Percentiles rank a stretch among this genome's conserved stretches.
Conservation (phyloP, 78 protist species). For the Neovahlkampfia damariscottae region DNA sequence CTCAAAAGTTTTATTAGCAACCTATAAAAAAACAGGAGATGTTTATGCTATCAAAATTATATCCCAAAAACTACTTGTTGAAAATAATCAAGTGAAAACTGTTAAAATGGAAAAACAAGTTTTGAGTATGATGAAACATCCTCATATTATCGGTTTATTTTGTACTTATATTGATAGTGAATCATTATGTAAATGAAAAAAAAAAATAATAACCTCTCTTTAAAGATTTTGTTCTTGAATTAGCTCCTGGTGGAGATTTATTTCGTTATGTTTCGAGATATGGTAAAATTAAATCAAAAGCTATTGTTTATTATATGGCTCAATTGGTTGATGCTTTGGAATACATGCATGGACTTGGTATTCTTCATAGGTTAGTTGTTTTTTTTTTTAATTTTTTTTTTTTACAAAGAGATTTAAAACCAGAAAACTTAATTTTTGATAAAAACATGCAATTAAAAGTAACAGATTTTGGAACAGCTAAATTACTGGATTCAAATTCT, state of each 20-base stretch:
- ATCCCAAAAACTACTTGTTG: constrained; percentile 32
- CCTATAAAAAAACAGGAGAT: constrained; percentile 31
- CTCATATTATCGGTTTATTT: constrained; percentile 50
- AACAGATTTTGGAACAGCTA: constrained; percentile 33
- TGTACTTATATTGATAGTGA: constrained; percentile 45
- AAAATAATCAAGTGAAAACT: constrained; percentile 37
- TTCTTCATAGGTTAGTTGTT: constrained; percentile 22
- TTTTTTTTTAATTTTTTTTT: too few species aligned
- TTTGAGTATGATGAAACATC: constrained; percentile 52
- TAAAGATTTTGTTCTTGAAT: constrained; percentile 18
- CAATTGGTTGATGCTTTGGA: background rate
- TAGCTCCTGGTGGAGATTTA: constrained; percentile 17
- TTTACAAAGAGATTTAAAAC: constrained; percentile 30
- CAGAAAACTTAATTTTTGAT: constrained; percentile 19
- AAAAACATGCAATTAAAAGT: background rate
- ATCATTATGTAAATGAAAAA: constrained; percentile 23
- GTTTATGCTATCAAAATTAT: constrained; percentile 55
- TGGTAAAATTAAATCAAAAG: background rate
- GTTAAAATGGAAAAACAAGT: constrained; percentile 55
- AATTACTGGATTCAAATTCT: background rate
- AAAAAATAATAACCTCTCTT: too few species aligned
- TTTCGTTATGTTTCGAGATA: constrained; percentile 1
- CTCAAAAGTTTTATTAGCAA: constrained; percentile 40
- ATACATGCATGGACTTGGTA: constrained; percentile 7
- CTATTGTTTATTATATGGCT: background rate